These are phyloP conservation scores for Bacterosira constricta DNA, from an alignment of 108 stramenopile genomes.

Conservation along the genomic window DNA sequence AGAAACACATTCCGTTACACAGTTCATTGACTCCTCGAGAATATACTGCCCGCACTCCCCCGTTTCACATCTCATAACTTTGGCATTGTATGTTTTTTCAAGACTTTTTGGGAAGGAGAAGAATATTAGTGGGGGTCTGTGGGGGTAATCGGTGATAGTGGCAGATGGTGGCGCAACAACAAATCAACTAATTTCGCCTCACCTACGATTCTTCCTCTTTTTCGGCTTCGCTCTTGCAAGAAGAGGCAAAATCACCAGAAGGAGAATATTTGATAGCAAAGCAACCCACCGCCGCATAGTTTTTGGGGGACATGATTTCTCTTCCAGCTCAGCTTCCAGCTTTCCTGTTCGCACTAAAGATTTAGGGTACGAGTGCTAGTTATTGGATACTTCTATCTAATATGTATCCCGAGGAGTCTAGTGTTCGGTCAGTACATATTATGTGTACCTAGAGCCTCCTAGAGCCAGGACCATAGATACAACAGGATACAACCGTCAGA, in stretches of 20 bases:
- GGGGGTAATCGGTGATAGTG: too few relatives aligned
- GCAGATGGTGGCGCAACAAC: not conserved
- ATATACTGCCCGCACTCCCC: not conserved
- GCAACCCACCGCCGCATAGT: slow-evolving; percentile 2
- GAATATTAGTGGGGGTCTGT: too few relatives aligned
- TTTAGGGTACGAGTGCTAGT: not conserved
- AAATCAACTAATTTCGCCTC: not conserved
- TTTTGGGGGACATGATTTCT: too few relatives aligned
- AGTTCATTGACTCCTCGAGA: slow-evolving; percentile 11
- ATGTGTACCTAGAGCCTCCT: too few relatives aligned
- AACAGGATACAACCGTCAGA: too few relatives aligned
- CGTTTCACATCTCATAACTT: not conserved
- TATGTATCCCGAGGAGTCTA: not conserved
- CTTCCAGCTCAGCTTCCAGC: too few relatives aligned
- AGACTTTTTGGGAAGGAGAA: not conserved
- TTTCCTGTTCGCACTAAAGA: too few relatives aligned
- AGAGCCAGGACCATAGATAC: too few relatives aligned
- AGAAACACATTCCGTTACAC: slow-evolving; percentile 13
- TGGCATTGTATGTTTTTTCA: slow-evolving; percentile 6
- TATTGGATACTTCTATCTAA: not conserved
- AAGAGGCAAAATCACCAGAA: slow-evolving; percentile 1
- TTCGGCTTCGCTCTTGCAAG: slow-evolving; percentile 14
- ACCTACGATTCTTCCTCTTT: slow-evolving; percentile 1
- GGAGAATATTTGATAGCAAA: slow-evolving; percentile 20
- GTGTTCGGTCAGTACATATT: too few relatives aligned